phyloP scores from a whole-genome alignment of 169 alveolate species.

The Theileria annulata region DNA sequence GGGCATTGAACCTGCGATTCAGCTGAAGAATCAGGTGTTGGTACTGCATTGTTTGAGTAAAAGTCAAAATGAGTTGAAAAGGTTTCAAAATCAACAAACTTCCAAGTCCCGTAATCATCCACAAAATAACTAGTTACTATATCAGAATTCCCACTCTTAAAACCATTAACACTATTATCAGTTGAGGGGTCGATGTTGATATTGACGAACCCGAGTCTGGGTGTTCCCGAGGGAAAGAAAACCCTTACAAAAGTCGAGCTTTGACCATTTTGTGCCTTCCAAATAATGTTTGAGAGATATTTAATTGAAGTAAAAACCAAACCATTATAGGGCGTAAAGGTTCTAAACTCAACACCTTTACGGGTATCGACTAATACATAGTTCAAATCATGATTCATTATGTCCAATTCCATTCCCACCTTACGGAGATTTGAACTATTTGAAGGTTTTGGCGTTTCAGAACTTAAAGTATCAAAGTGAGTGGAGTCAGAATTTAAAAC shows the following conservation, averaged over 20 bases:
- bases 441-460: not conserved
- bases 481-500: not conserved
- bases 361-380: not conserved
- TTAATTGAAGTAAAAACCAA: not conserved
- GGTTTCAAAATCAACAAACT: not conserved
- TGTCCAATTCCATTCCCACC: not conserved
- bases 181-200: not conserved
- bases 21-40: not conserved
- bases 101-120: not conserved
- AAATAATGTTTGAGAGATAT: not conserved
- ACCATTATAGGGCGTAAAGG: not conserved
- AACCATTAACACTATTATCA: not conserved
- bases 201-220: not conserved
- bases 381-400: not conserved
- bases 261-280: not conserved
- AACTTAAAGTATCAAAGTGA: too few relatives aligned
- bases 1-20: not conserved
- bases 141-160: not conserved
- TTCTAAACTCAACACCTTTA: not conserved
- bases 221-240: not conserved
- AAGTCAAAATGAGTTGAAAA: not conserved
- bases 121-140: not conserved
- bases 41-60: not conserved
- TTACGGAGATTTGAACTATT: too few relatives aligned
- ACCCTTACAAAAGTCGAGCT: constrained; percentile 1